Percentiles rank a stretch among this genome's conserved stretches.
Evolutionary conservation across 2,329 filamentous ascomycete species (phyloP).

Genomic region (Fusarium sp.): DNA sequence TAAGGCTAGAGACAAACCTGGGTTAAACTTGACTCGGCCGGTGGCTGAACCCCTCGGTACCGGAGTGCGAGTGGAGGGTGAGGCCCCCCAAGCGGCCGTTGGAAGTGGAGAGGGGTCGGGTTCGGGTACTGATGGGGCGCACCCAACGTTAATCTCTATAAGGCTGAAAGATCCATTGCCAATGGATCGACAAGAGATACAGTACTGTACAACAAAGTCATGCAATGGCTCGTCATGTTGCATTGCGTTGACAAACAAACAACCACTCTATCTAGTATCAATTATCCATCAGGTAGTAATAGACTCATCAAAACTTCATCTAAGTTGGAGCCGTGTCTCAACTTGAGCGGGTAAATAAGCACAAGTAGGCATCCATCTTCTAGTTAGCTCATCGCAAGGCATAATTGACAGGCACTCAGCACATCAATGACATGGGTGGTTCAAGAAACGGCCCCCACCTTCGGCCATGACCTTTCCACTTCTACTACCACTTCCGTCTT

Average conservation of each 20-base stretch:
- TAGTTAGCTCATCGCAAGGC: constrained; percentile 8
- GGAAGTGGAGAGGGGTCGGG: constrained; percentile 5
- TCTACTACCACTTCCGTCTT: neutral
- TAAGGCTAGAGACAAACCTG: neutral
- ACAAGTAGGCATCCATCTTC: neutral
- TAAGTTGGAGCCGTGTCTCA: neutral
- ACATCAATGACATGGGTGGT: constrained; percentile 9
- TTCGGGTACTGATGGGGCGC: constrained; percentile 11
- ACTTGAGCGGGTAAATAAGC: constrained; percentile 1
- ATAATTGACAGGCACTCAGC: constrained; percentile 2
- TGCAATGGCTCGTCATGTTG: neutral
- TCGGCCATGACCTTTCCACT: constrained; percentile 1
- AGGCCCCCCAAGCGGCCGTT: constrained; percentile 5
- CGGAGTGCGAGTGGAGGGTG: constrained; percentile 3
- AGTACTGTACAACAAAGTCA: neutral
- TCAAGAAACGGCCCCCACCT: constrained; percentile 28
- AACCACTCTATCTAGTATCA: neutral
- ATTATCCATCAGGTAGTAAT: neutral
- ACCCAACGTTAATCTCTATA: constrained; percentile 17
- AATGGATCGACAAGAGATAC: neutral
- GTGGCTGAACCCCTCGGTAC: constrained; percentile 2
- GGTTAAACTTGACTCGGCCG: neutral
- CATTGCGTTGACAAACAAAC: neutral
- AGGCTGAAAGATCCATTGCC: constrained; percentile 15
- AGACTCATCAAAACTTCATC: neutral